phyloP scores from a whole-genome alignment of 2,329 filamentous ascomycete species.

The Cladosporium colombiae region DNA sequence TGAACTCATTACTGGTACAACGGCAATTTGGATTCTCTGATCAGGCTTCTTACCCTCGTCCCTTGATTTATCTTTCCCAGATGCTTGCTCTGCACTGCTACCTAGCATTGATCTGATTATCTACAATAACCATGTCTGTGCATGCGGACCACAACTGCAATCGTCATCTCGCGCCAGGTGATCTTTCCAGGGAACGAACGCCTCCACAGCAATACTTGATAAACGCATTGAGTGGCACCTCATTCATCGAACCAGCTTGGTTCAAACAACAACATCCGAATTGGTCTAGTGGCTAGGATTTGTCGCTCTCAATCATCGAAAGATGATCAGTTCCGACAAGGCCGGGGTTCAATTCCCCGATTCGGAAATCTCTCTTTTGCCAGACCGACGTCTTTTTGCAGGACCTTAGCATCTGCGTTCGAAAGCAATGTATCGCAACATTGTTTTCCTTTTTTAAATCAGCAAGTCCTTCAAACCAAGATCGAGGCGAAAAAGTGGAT shows the following conservation, averaged over 20 bases:
- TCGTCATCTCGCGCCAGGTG: not conserved
- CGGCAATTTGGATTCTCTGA: not conserved
- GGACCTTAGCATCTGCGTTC: not conserved
- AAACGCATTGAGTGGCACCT: not conserved
- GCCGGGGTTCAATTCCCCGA: constrained; percentile 15
- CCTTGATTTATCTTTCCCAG: not conserved
- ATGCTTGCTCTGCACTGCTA: not conserved
- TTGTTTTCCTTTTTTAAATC: not conserved
- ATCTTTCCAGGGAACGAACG: not conserved
- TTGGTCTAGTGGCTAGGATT: constrained; percentile 15
- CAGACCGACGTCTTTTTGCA: not conserved
- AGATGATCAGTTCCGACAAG: constrained; percentile 13
- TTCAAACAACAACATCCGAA: not conserved
- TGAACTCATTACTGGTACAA: not conserved
- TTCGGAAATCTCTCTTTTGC: constrained; percentile 10
- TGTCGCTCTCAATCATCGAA: constrained; percentile 14
- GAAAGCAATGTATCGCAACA: not conserved
- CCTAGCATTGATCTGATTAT: not conserved
- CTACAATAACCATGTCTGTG: not conserved
- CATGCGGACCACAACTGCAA: not conserved
- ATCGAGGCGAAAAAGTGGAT: not conserved
- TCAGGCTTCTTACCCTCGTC: not conserved
- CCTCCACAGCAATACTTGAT: not conserved
- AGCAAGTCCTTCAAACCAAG: not conserved
- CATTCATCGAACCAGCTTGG: not conserved